Evolutionary conservation across 306 rosid genomes (phyloP).

Genomic region (Cucurbita ficifolia): DNA sequence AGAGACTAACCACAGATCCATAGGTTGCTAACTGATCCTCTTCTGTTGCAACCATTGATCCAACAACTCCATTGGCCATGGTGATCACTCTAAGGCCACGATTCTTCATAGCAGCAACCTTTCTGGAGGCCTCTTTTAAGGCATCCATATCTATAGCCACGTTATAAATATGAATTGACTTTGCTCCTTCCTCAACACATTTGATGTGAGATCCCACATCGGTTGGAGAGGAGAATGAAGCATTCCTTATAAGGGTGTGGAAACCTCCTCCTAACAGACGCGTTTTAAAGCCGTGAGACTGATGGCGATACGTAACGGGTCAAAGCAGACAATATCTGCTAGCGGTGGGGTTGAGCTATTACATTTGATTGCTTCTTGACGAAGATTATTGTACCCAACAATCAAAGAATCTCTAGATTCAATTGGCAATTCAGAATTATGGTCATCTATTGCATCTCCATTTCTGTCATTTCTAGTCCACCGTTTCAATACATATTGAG

Average conservation of each 20-base stretch:
- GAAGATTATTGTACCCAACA: constrained; percentile 55
- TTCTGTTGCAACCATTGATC: constrained; percentile 35
- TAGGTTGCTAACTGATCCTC: constrained; percentile 26
- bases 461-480: constrained; percentile 76
- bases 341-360: too few species aligned
- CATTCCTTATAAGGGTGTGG: too few species aligned
- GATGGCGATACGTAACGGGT: too few species aligned
- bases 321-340: too few species aligned
- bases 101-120: constrained; percentile 40
- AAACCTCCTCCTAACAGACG: too few species aligned
- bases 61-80: constrained; percentile 40
- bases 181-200: constrained; percentile 87
- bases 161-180: constrained; percentile 61
- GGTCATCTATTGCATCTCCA: constrained; percentile 43
- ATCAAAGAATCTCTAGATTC: constrained; percentile 40
- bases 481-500: constrained; percentile 64
- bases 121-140: constrained; percentile 64
- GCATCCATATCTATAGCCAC: constrained; percentile 76
- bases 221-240: too few species aligned
- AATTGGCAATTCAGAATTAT: constrained; percentile 28
- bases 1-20: constrained; percentile 46
- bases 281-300: too few species aligned
- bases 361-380: constrained; percentile 61
- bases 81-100: constrained; percentile 25
- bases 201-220: constrained; percentile 13